Base-by-base conservation (phyloP, 2,329 filamentous ascomycete genomes). In the Cladosporium sp. region DNA sequence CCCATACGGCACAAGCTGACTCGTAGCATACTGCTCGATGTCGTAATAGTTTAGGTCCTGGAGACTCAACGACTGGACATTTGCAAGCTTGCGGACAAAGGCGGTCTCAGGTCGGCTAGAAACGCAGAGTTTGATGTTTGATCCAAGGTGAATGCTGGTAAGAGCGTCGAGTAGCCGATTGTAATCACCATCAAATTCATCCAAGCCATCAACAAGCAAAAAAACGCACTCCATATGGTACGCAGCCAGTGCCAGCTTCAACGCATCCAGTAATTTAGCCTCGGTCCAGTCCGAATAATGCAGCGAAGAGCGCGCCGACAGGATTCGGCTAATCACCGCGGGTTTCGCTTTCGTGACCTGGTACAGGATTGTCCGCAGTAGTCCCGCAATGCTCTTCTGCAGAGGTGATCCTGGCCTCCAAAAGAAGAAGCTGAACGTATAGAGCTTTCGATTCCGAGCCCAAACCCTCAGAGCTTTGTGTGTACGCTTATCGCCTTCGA, bases 101-200 rank as follows among this genome's bases (percentile, higher is more conserved):
- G 49, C n/a, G 17, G 22, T 30, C 19, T 58, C 55, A 4, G 36
- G 55, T 3, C 55, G 39, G 49, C 55, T 58, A 3, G 55, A 40
- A 17, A 58, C 15, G 30, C 55, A 58, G 36, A 51, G 34, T 17
- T 58, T 58, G 19, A 50, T 30, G 11, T 20, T 28, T 0, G 55
- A 34, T 8, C n/a, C 12, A 14, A 7, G 5, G 20, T n/a, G 20
- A 2, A 6, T 22, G 2, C 8, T 1, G 19, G 22, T 9, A 5
- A 42, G 11, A 9, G 20, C 17, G 19, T 42, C 39, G 3, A 42
- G 39, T 12, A 42, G 11, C 4, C 9, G 5, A 3, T 9, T 34
- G 20, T 51, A 17, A 5, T 38, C 9, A 6, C 55, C 55, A 6
- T 40, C 45, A 4, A 50, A 36, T 22, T 58, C 43, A 4, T 58